Evolutionary conservation across 2,329 filamentous ascomycete genomes (phyloP), one percentile per base, ranked within the genome.

Genomic region (Penicillium sp.): DNA sequence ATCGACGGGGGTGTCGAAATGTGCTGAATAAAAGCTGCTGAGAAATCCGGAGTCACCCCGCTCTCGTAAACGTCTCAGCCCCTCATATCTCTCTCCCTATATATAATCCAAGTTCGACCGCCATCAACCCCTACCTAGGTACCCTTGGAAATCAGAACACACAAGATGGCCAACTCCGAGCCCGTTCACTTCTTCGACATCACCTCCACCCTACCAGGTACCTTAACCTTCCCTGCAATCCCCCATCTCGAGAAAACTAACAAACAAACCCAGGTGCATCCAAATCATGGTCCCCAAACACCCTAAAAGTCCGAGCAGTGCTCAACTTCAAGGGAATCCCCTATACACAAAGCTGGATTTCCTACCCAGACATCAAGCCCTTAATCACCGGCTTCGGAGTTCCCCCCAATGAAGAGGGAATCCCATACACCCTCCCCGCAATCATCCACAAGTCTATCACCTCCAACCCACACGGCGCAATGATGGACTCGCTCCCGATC

Each of bases 141-240:
- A n/a, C n/a, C n/a, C n/a, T n/a, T n/a, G n/a, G n/a, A 20, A 32
- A 32, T 14, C 9, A 24, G 24, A 32, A 27, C 7, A 9, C 23
- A 13, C 16, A 52, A 40, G 43, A 64, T 65, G 60, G 27, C 57
- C 6, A 37, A 53, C 29, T 42, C 48, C 2, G 50, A 59, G 11
- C 61, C 63, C 1, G 58, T 67, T 14, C 65, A 68, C 36, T 63
- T 68, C 45, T 67, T 68, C 45, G 65, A 68, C 45, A 55, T 68
- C 26, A 42, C 39, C 13, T 66, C 61, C 8, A 55, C 51, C 16
- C 54, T 66, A 9, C 54, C 59, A 41, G 60, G 62, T 65, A 51
- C 26, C 39, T 35, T 26, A 11, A 14, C 29, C 29, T 37, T 8
- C 41, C 36, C 28, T 40, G 20, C 42, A 34, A 13, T 34, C 31